Base-by-base conservation (phyloP, 345 rosid genomes). In the Salix dunnii region DNA sequence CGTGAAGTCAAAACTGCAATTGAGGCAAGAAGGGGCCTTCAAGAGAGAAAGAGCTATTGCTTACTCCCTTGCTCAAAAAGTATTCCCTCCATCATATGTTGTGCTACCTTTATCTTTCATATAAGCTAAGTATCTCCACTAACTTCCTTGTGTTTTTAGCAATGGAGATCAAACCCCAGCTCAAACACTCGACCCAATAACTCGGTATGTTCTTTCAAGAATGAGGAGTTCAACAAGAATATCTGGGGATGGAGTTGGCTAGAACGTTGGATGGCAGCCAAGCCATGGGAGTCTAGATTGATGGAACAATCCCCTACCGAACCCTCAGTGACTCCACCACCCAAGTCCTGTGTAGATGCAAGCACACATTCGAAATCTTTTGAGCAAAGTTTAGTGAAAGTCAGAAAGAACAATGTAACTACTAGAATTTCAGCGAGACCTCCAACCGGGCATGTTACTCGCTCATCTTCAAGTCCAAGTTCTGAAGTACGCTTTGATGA, bases 181-280 rank as follows among this genome's bases (percentile, higher is more conserved):
- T 69, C 86, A 36, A 84, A 81, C 40, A 75, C 76, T 7, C 74
- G 76, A 79, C 31, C 81, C 30, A 83, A 82, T 75, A 69, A 53
- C 68, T 84, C 88, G 12, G 67, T 74, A 10, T 80, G 84, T 3
- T 53, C 86, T 58, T 80, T 87, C 25, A 89, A 86, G 83, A 87
- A 83, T 18, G 86, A 88, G 74, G 93, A 89, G 76, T 87, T 91
- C 76, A 96, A 91, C 70, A 89, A 86, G 83, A 90, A 85, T 63
- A 89, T 90, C 74, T 88, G 92, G 97, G 97, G 97, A 70, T 94
- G 98, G 99, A 91, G 96, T 80, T 95, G 99, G 99, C 88, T 95
- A 17, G 99, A 93, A 74, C 96, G 99, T 58, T 95, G 99, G 99
- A 93, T 95, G 99, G 97, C 97, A 1, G 93, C 97, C 55, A 85